Evolutionary conservation across 768 basidiomycete genomes (phyloP), one percentile per base, ranked within the genome.

Genomic region (Cyclocybe aegerita): DNA sequence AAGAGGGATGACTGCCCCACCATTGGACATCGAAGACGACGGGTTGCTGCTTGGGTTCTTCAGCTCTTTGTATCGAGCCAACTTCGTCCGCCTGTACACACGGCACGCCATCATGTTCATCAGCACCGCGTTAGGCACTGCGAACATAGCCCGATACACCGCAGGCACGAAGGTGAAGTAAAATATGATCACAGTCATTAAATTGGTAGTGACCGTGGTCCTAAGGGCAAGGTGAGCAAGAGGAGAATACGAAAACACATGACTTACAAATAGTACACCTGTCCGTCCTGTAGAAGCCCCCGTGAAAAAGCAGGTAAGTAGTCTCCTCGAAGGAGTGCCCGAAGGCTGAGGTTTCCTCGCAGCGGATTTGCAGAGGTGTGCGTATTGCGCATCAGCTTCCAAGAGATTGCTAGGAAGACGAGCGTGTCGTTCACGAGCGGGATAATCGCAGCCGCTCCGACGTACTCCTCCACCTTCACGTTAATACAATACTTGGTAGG

Each of bases 221-320:
- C 48, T 49, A 10, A 9, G 11, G 4, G n/a, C 16, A 12, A 14
- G 17, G 9, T 17, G 23, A 23, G 4, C 23, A 34, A 16, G 9
- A 3, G 7, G 14, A 8, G 15, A 15, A 1, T 41, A 23, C 10
- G 4, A 12, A 12, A 2, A 14, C 16, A 3, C 11, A 7, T 17
- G 10, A 58, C 64, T 31, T 41, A 68, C 68, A 65, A 32, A 51
- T 68, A 68, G 43, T 68, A 70, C n/a, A 55, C 47, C 50, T 65
- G 66, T 1, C 66, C 66, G n/a, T 65, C 65, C 29, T 56, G 55
- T 7, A 66, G 43, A 1, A 68, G 42, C 7, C 55, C 47, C 23
- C 52, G 56, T 4, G 61, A 59, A 11, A 65, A 60, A 4, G 46
- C 48, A 1, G 68, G 64, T 5, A 66, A 34, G 46, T 56, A 53